These are phyloP conservation scores for Globisporangium solare DNA, from an alignment of 352 stramenopile genomes.

Conservation along the genomic window DNA sequence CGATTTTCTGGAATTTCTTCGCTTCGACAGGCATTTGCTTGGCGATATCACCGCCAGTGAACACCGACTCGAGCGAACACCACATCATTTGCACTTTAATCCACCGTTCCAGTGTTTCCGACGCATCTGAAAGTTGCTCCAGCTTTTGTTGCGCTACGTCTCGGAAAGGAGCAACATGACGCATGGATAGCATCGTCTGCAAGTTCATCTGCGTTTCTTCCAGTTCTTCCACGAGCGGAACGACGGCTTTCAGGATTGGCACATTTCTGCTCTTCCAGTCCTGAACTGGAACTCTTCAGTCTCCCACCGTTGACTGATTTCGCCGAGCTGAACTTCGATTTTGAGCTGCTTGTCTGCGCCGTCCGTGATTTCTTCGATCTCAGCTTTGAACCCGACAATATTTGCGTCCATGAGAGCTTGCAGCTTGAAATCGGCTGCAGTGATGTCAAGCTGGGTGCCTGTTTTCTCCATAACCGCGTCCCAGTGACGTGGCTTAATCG, in stretches of 20 bases:
- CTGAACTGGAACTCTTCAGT: constrained; percentile 93
- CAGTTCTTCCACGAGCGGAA: constrained; percentile 95
- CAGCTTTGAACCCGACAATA: constrained; percentile 88
- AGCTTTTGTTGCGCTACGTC: constrained; percentile 94
- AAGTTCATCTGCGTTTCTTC: constrained; percentile 98
- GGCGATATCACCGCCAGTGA: constrained; percentile 97
- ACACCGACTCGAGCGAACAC: constrained; percentile 98
- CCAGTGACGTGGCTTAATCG: constrained; percentile 96
- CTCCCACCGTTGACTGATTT: constrained; percentile 94
- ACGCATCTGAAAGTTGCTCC: constrained; percentile 93
- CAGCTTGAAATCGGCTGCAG: constrained; percentile 94
- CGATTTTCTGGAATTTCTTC: constrained; percentile 97
- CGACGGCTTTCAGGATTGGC: constrained; percentile 94
- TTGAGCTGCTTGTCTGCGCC: constrained; percentile 97
- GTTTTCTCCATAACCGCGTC: constrained; percentile 95
- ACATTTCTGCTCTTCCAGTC: constrained; percentile 93
- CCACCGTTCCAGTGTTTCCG: constrained; percentile 97
- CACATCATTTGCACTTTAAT: constrained; percentile 98
- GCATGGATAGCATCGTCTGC: constrained; percentile 98
- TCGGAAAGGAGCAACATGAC: constrained; percentile 95
- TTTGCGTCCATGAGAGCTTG: constrained; percentile 93
- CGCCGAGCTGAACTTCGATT: constrained; percentile 93
- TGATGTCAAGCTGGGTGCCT: constrained; percentile 91
- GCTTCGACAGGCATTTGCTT: constrained; percentile 99
- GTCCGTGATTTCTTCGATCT: constrained; percentile 98